phyloP scores from a whole-genome alignment of 805 yeast species.

The Suhomyces emberorum region DNA sequence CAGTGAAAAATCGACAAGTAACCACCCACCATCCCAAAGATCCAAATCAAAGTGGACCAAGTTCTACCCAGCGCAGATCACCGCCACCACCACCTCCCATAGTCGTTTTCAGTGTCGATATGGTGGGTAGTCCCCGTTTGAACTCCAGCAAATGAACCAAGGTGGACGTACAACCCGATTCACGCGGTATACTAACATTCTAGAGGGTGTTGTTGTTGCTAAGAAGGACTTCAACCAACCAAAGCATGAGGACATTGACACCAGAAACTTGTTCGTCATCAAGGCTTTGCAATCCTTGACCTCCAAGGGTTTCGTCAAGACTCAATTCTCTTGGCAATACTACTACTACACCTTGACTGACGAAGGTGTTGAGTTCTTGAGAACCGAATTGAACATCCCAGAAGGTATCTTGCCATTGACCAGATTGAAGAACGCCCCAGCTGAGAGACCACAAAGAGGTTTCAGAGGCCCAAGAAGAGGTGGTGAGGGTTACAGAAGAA shows the following conservation, averaged over 20 bases:
- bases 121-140: too few species aligned
- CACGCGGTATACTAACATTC: conserved; percentile 44
- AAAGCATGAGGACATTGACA: conserved; percentile 96
- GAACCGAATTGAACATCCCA: conserved; percentile 98
- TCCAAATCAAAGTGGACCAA: too few species aligned
- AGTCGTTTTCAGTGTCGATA: too few species aligned
- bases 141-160: too few species aligned
- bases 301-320: conserved; percentile 98
- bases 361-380: conserved; percentile 97
- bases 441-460: conserved; percentile 63
- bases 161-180: too few species aligned
- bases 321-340: conserved; percentile 99
- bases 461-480: conserved; percentile 33
- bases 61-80: too few species aligned
- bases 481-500: conserved; percentile 57
- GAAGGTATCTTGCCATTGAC: conserved; percentile 98
- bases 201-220: conserved; percentile 99
- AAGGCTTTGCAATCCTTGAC: conserved; percentile 99
- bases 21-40: too few species aligned
- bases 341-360: conserved; percentile 99
- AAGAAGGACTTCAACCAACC: conserved; percentile 98
- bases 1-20: too few species aligned
- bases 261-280: conserved; percentile 95
- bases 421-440: conserved; percentile 91
- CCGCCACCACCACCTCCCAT: too few species aligned